Base-by-base conservation (phyloP, 257 asterid species). In the Jacaranda copaia region DNA sequence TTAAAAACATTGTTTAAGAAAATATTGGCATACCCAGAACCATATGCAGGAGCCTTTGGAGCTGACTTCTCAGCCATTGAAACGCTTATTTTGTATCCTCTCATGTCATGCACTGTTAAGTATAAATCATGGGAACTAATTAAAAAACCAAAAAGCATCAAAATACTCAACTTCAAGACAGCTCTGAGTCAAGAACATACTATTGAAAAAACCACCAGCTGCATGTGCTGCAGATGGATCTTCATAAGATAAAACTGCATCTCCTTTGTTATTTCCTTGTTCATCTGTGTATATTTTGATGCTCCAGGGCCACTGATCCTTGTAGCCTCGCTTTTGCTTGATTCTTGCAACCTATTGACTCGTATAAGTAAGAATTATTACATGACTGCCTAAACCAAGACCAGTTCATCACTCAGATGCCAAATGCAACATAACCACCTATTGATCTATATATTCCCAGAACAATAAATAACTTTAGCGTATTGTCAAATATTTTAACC, bases 221-320 rank as follows among this genome's bases (percentile, higher is more conserved):
- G 98, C 88, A 82, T 96, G 99, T 9, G 99, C 99, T 38, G 99
- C 99, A 16, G 96, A 93, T 64, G 99, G 99, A 84, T 96, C 99
- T 83, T 96, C 99, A 77, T 93, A 96, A 3, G 99, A 90, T 79
- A 96, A 84, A 81, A 93, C 98, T 55, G 87, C 99, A 87, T 96
- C 99, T 60, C 99, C 99, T 87, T 96, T 96, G 80, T 89, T 96
- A 56, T 91, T 93, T 80, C 99, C 99, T 62, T 92, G 91, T 62
- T 93, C 99, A 85, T 96, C 97, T 3, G 97, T 87, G 86, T 96
- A 96, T 42, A 96, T 20, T 81, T 96, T 96, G 84, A 96, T 96
- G 82, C 97, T 96, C 97, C 97, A 96, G 36, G 99, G 99, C 99
- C 99, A 96, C 75, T 96, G 99, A 81, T 96, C 99, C 88, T 93